A percentile compares a stretch with the other conserved stretches of the same genome.
These are phyloP conservation scores for Clavispora vitiphila DNA, from an alignment of 805 yeast species.

Conservation along the genomic window DNA sequence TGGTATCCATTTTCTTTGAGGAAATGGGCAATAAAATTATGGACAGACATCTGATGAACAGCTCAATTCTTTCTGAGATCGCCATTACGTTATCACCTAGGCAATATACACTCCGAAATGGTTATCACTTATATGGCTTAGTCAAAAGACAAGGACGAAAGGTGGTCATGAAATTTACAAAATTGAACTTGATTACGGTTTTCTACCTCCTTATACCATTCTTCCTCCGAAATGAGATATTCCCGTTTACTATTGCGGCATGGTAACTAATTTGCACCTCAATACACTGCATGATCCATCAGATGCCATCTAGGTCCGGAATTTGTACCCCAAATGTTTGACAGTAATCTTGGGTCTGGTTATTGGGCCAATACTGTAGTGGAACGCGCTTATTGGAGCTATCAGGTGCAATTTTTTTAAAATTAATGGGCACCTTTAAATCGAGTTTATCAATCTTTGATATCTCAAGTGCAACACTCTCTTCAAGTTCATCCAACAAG, in stretches of 20 bases:
- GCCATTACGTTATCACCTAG: too few relatives aligned
- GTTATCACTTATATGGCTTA: not conserved
- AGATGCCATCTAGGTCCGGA: conserved; percentile 8
- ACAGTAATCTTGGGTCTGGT: conserved; percentile 34
- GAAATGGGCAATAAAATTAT: conserved; percentile 51
- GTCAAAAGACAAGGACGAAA: not conserved
- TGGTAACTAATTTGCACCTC: not conserved
- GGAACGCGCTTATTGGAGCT: conserved; percentile 18
- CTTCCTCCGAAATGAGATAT: too few relatives aligned
- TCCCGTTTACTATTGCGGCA: too few relatives aligned
- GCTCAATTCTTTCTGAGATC: too few relatives aligned
- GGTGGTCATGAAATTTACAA: too few relatives aligned
- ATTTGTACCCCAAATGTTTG: conserved; percentile 17
- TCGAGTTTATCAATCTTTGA: conserved; percentile 8
- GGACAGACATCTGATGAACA: conserved; percentile 17
- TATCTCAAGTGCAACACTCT: conserved; percentile 17
- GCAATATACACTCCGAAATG: not conserved
- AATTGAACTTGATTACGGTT: too few relatives aligned
- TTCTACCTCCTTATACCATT: too few relatives aligned
- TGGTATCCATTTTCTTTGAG: conserved; percentile 44
- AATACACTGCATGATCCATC: too few relatives aligned
- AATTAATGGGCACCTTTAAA: conserved; percentile 20
- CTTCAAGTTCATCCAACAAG: conserved; percentile 17
- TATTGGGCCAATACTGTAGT: conserved; percentile 30
- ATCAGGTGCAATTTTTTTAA: conserved; percentile 21